phyloP scores from a whole-genome alignment of 495 filamentous ascomycete genomes.

The Hypoxylon perforatum region DNA sequence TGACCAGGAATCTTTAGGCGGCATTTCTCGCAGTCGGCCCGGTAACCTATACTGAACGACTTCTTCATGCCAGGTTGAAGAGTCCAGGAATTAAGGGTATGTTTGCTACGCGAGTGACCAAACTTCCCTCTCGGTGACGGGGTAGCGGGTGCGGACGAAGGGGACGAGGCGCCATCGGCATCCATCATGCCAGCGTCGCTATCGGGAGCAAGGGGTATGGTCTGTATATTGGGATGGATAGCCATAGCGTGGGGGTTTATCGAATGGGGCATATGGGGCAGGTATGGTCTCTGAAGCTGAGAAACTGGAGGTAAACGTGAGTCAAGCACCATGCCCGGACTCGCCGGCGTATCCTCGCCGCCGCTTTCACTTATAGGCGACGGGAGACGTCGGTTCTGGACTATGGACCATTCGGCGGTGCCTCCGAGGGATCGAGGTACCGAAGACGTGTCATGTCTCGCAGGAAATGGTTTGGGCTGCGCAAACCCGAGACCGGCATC shows the following conservation, averaged over 20 bases:
- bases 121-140: slow-evolving; percentile 50
- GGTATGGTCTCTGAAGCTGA: slow-evolving; percentile 38
- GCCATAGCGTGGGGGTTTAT: slow-evolving; percentile 42
- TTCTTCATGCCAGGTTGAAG: slow-evolving; percentile 68
- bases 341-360: slow-evolving; percentile 55
- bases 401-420: slow-evolving; percentile 56
- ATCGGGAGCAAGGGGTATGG: slow-evolving; percentile 36
- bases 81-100: slow-evolving; percentile 61
- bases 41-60: slow-evolving; percentile 83
- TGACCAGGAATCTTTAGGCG: slow-evolving; percentile 82
- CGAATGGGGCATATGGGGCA: slow-evolving; percentile 50
- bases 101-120: slow-evolving; percentile 58
- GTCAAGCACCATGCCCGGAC: slow-evolving; percentile 54
- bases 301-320: slow-evolving; percentile 32
- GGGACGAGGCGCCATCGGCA: slow-evolving; percentile 41
- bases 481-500: slow-evolving; percentile 51
- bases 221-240: slow-evolving; percentile 49
- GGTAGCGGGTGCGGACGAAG: slow-evolving; percentile 45
- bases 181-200: slow-evolving; percentile 47
- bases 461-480: slow-evolving; percentile 28
- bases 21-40: slow-evolving; percentile 89
- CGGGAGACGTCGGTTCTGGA: slow-evolving; percentile 68
- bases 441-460: slow-evolving; percentile 44
- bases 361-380: slow-evolving; percentile 78
- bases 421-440: slow-evolving; percentile 51